phyloP scores from a whole-genome alignment of 371 early-diverging fungal species.

The Mucor irregularis region DNA sequence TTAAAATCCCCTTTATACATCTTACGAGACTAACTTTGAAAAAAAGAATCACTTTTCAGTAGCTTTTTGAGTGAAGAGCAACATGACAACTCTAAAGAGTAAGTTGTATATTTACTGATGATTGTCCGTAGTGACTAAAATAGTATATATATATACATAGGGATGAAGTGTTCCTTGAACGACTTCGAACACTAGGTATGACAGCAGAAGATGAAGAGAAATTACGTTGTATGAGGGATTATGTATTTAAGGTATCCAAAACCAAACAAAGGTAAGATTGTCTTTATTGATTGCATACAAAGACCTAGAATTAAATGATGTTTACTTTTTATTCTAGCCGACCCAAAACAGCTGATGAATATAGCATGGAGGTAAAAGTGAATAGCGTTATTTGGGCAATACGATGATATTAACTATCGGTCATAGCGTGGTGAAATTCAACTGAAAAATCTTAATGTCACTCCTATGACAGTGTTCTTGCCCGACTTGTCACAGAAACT shows the following conservation, averaged over 20 bases:
- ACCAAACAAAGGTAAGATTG: conserved; percentile 47
- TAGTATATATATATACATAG: conserved; percentile 23
- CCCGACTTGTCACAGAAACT: conserved; percentile 36
- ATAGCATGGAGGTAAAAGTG: conserved; percentile 17
- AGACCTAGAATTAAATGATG: background rate
- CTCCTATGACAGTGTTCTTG: conserved; percentile 76
- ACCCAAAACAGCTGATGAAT: conserved; percentile 28
- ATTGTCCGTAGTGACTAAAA: background rate
- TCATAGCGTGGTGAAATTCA: conserved; percentile 50
- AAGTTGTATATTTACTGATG: conserved; percentile 5
- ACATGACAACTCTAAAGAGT: conserved; percentile 53
- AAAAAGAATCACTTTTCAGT: background rate
- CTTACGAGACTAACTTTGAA: too few relatives aligned
- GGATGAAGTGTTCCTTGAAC: conserved; percentile 56
- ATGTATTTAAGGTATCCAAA: conserved; percentile 72
- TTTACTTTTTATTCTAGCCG: conserved; percentile 18
- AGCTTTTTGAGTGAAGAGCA: conserved; percentile 9
- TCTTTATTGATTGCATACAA: background rate
- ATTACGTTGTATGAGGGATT: conserved; percentile 73
- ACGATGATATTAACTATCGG: too few relatives aligned
- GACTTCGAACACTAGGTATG: conserved; percentile 75
- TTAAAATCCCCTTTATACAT: too few relatives aligned
- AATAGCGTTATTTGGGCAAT: too few relatives aligned
- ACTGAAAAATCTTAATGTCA: conserved; percentile 63
- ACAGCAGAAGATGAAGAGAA: conserved; percentile 76